Percentiles rank a stretch among this genome's conserved stretches.
These are phyloP conservation scores for Viola pubescens DNA, from an alignment of 441 rosid species.

Conservation along the genomic window DNA sequence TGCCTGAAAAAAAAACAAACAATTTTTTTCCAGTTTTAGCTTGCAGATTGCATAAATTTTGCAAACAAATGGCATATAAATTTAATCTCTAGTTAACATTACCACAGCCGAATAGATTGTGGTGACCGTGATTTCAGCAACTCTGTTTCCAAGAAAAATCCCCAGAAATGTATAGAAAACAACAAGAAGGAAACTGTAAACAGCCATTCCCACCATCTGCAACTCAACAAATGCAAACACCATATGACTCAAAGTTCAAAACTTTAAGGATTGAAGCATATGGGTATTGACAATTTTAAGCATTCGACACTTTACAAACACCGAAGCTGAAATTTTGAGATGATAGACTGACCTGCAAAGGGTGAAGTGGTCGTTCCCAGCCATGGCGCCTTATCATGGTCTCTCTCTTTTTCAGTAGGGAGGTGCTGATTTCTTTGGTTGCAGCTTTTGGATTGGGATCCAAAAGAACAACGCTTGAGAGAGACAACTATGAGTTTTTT, in stretches of 20 bases:
- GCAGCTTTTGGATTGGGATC: conserved; percentile 14
- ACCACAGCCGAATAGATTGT: conserved; percentile 62
- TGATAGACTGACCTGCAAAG: conserved; percentile 52
- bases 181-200: conserved; percentile 56
- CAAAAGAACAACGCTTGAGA: conserved; percentile 7
- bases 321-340: not conserved
- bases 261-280: not conserved
- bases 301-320: no score
- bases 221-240: conserved; percentile 15
- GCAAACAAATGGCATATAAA: not conserved
- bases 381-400: conserved; percentile 67
- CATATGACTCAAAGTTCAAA: not conserved
- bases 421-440: not conserved
- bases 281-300: not conserved
- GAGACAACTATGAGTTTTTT: no score
- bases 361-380: conserved; percentile 88
- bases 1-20: conserved; percentile 41
- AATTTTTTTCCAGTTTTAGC: not conserved
- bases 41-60: conserved; percentile 1
- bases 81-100: conserved; percentile 13
- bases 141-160: conserved; percentile 65
- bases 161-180: conserved; percentile 75
- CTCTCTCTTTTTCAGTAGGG: not conserved
- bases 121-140: conserved; percentile 57
- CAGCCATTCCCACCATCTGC: conserved; percentile 78